Evolutionary conservation across 345 rosid genomes (phyloP), one percentile per base, ranked within the genome.

Genomic region (Odontarrhena argentea): DNA sequence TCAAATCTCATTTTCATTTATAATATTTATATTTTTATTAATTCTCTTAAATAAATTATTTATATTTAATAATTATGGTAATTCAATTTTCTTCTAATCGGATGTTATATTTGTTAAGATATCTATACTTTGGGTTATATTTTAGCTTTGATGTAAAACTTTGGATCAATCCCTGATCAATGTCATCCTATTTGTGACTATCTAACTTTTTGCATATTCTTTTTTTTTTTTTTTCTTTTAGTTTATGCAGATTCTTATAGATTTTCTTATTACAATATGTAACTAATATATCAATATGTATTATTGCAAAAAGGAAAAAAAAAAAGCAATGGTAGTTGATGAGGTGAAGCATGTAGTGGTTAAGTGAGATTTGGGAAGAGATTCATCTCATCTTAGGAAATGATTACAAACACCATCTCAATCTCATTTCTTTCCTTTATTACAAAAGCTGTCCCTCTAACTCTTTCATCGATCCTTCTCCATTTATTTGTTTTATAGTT

Each of bases 331-430:
- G 37, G 25, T 59, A 18, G 22, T 58, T 25, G 42, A 52, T 59
- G 45, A 43, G 32, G 44, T 51, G 51, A 65, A 71, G 56, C 30
- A 72, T 28, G 32, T 28, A 73, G 52, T 56, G 12, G 46, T 55
- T 65, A 65, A 58, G 47, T 26, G 22, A 60, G 72, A 59, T 42
- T 59, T 35, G 51, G 61, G 52, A 73, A 51, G 52, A 73, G 57
- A 62, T 4, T n/a, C 49, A 38, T 51, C 46, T 40, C 41, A 51
- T 50, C 63, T 53, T 44, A 67, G 14, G 52, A 44, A 53, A 74
- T 74, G 63, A 74, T 74, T 60, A 53, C 72, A 60, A 67, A 45
- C 77, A 67, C 67, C 14, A 42, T 50, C 60, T 58, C 66, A 44
- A 42, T 50, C 60, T 58, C 66, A 44, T 52, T 12, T 73, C 9